Evolutionary conservation across 305 asterid species (phyloP), one percentile per base, ranked within the genome.

Genomic region (Rubia balearica): DNA sequence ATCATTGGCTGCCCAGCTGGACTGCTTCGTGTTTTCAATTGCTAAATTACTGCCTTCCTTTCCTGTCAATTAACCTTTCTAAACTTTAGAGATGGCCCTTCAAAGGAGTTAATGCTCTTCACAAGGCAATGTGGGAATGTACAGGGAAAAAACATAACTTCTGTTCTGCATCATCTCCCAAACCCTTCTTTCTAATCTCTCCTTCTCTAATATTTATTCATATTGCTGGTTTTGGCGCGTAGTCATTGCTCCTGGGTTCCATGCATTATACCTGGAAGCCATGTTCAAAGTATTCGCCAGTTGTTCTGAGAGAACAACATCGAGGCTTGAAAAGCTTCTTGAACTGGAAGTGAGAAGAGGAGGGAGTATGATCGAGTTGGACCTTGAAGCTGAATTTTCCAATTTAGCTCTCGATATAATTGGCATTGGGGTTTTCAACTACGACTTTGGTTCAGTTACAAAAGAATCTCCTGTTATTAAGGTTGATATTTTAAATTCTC

Each of bases 171-270:
- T 27, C 30, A 27, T 27, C 30, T 27, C 51, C 6, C 8, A 49
- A 6, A 27, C 43, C 40, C 74, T 10, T 17, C 19, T 41, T 46
- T 41, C 45, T 40, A 4, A 19, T 12, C 8, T 53, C 42, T 59
- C 57, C 38, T 42, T 51, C 45, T 65, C 36, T 48, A 65, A 12
- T 7, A 1, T 42, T 65, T 57, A 42, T 56, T 46, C 17, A 11
- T 74, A 5, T 42, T 42, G 16, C 27, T 61, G 40, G 13, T 27
- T 8, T 51, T 55, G 60, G 57, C 51, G 62, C 61, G 61, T 94
- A 93, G 98, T 90, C 78, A 90, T 93, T 79, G 86, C 98, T 80
- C 96, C 97, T 67, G 97, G 90, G 59, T 93, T 93, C 77, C 97
- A 93, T 73, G 77, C 90, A 12, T 83, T 88, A 68, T 93, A 90